Conservation (phyloP, 345 rosid species). For the Lumnitzera racemosa region DNA sequence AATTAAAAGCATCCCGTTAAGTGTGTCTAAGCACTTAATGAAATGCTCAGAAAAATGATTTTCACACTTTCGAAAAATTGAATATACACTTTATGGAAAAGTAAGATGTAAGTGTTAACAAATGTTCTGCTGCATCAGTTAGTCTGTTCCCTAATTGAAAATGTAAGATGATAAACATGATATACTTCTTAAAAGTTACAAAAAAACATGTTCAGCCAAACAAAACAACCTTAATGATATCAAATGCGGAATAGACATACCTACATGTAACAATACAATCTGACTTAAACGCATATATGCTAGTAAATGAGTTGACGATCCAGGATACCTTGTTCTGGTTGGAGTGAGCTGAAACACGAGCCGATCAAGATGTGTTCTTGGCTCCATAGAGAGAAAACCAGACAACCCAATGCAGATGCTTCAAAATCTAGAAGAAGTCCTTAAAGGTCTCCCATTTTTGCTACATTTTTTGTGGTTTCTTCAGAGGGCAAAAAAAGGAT, state of each 20-base stretch:
- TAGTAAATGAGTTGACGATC: background rate
- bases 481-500: constrained; percentile 1
- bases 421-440: background rate
- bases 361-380: constrained; percentile 70
- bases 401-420: background rate
- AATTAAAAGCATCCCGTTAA: too few species aligned
- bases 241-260: background rate
- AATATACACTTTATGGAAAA: too few species aligned
- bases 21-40: too few species aligned
- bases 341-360: constrained; percentile 95
- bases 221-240: too few species aligned
- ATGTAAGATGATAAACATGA: background rate
- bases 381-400: constrained; percentile 47
- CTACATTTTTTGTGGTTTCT: background rate
- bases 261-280: background rate
- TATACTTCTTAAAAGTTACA: too few species aligned
- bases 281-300: background rate
- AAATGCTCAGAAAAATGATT: too few species aligned
- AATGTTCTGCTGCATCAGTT: too few species aligned
- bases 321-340: constrained; percentile 82
- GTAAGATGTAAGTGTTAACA: too few species aligned
- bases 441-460: constrained; percentile 2
- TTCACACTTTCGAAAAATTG: too few species aligned
- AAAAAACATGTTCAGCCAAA: too few species aligned
- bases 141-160: background rate